A percentile compares a stretch with the other conserved stretches of the same genome.
Conservation (phyloP, 805 yeast species). For the Ascoidea asiatica region DNA sequence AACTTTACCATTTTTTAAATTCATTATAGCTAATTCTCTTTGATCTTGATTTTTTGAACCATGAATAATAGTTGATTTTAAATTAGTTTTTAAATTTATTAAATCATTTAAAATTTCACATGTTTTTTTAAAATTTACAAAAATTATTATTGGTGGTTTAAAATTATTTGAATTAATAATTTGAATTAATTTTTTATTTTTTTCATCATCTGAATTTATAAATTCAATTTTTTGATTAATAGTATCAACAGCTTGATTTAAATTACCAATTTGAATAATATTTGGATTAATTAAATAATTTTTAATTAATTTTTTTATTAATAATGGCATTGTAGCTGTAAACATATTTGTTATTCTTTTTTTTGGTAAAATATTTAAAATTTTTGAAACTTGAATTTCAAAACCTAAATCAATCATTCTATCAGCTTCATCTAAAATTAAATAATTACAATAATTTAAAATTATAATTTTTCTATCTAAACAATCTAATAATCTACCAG, state of each 20-base stretch:
- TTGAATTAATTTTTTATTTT: constrained; percentile 27
- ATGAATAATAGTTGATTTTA: constrained; percentile 53
- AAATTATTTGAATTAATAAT: constrained; percentile 21
- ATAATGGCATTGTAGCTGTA: constrained; percentile 82
- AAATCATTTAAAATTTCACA: constrained; percentile 56
- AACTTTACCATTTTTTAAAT: constrained; percentile 39
- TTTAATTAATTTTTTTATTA: constrained; percentile 53
- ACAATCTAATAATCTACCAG: constrained; percentile 81
- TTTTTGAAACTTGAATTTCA: constrained; percentile 59
- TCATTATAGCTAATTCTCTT: constrained; percentile 63
- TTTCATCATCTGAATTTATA: constrained; percentile 28
- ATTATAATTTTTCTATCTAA: constrained; percentile 52
- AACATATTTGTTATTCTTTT: constrained; percentile 72
- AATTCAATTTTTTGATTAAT: constrained; percentile 60
- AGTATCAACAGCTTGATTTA: constrained; percentile 50
- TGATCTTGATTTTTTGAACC: constrained; percentile 80
- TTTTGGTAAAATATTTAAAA: constrained; percentile 42
- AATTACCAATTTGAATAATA: constrained; percentile 51
- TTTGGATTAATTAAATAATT: constrained; percentile 51
- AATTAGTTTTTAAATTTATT: constrained; percentile 29
- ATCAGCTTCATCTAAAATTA: constrained; percentile 90
- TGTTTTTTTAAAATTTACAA: constrained; percentile 62
- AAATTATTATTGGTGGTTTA: constrained; percentile 57
- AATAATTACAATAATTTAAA: constrained; percentile 45
- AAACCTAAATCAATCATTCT: constrained; percentile 93